Evolutionary conservation across 768 basidiomycete species (phyloP), one percentile per base, ranked within the genome.

Genomic region (Rhizopogon roseolus): DNA sequence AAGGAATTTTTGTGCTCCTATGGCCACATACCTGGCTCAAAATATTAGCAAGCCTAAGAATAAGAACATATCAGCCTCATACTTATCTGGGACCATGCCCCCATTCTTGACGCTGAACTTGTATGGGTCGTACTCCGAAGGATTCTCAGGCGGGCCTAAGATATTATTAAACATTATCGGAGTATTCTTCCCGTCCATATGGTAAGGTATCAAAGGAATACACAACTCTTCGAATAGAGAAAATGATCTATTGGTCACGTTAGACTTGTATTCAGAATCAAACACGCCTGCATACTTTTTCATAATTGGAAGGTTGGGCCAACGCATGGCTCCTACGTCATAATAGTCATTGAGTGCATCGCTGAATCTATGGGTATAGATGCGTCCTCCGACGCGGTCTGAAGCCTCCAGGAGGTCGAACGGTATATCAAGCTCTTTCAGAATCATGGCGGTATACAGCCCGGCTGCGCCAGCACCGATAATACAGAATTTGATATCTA

Each of bases 391-490:
- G 27, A 57, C 54, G 8, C 51, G 52, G 5, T 45, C 29, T 6
- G 29, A 25, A 10, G 63, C 64, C 34, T 64, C 63, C 29, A 64
- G 16, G 16, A 64, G 53, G 22, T 60, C 42, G 29, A 62, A 64
- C 6, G 43, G 52, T 29, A 64, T 64, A 11, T 55, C 58, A 14
- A 64, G 52, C 17, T 38, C 25, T 28, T 64, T 37, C 16, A 64
- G 51, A 11, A 64, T 65, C 61, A 64, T 58, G 17, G 60, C 59
- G 25, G 50, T 53, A 39, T 53, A 62, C 10, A 60, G 42, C n/a
- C 59, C 59, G 7, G 60, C 60, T 27, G 42, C 34, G 6, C 59
- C 59, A 38, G 59, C 59, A 40, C 59, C 59, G 25, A 62, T 54
- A 13, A 60, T 54, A 28, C 57, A 56, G 41, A 60, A 36, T 25